Percentiles rank a stretch among this genome's conserved stretches.
phyloP scores from a whole-genome alignment of 179 eudicot species.

The Spinacia oleracea region DNA sequence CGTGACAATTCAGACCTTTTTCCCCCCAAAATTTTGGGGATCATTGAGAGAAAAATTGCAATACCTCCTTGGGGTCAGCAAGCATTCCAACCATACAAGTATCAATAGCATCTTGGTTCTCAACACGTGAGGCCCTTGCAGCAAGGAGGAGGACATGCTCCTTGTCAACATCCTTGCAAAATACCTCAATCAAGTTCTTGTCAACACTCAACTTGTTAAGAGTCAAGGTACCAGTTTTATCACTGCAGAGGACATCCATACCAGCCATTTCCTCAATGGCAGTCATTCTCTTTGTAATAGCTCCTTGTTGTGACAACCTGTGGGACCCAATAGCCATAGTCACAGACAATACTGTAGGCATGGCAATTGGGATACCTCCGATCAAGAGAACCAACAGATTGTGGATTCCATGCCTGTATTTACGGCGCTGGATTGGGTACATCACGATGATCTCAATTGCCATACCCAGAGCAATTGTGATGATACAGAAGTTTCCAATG shows the following conservation, averaged over 20 bases:
- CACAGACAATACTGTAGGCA: constrained; percentile 80
- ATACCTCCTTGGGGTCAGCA: constrained; percentile 77
- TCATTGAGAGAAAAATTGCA: neutral
- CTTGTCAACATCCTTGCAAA: constrained; percentile 56
- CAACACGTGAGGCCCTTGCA: constrained; percentile 67
- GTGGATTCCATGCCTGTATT: constrained; percentile 58
- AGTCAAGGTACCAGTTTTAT: constrained; percentile 72
- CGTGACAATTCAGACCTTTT: neutral
- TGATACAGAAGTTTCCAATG: constrained; percentile 67
- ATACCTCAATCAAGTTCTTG: constrained; percentile 62
- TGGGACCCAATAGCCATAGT: constrained; percentile 85
- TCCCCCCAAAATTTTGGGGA: no score
- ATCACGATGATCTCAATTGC: constrained; percentile 57
- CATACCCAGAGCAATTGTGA: constrained; percentile 64
- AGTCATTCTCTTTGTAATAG: constrained; percentile 79
- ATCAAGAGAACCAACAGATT: constrained; percentile 69
- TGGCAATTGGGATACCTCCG: constrained; percentile 77
- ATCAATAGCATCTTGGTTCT: constrained; percentile 81
- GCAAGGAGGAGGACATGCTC: constrained; percentile 60
- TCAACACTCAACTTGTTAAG: constrained; percentile 68
- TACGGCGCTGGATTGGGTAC: constrained; percentile 61
- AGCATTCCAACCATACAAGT: constrained; percentile 69
- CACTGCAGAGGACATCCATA: constrained; percentile 79
- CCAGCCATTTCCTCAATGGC: constrained; percentile 86
- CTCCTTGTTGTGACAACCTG: constrained; percentile 70